phyloP scores from a whole-genome alignment of 352 stramenopile species.

The Phytophthora sp. region DNA sequence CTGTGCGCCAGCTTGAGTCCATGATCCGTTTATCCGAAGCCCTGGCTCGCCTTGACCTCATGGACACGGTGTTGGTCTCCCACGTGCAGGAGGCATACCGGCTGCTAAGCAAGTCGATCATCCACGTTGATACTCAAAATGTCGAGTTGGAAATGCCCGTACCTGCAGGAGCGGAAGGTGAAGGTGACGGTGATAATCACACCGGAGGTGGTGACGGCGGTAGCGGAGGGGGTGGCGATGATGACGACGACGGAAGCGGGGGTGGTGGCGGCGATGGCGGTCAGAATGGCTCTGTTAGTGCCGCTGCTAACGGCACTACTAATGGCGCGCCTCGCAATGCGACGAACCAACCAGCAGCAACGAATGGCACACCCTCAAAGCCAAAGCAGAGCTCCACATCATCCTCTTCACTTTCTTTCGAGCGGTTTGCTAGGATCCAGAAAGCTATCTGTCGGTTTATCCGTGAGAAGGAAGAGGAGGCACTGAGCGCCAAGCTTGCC shows the following conservation, averaged over 20 bases:
- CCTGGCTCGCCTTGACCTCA: constrained; percentile 95
- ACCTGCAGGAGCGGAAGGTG: constrained; percentile 31
- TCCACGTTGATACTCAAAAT: constrained; percentile 98
- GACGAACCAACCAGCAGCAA: neutral
- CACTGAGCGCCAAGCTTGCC: constrained; percentile 51
- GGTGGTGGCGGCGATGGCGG: neutral
- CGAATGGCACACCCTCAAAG: constrained; percentile 26
- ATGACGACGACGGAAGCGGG: constrained; percentile 6
- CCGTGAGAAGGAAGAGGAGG: constrained; percentile 79
- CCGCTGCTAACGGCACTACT: constrained; percentile 8
- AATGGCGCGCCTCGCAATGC: constrained; percentile 4
- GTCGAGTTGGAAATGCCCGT: constrained; percentile 91
- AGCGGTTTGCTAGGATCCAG: constrained; percentile 84
- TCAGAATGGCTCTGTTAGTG: constrained; percentile 21
- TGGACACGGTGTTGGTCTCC: constrained; percentile 87
- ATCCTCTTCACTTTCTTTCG: constrained; percentile 73
- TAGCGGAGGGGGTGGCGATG: neutral
- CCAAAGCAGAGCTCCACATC: constrained; percentile 27
- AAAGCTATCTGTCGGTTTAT: constrained; percentile 81
- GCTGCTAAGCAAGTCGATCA: constrained; percentile 98
- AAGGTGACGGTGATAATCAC: constrained; percentile 66
- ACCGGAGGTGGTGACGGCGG: constrained; percentile 16
- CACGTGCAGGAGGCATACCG: constrained; percentile 98
- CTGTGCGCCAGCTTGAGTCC: constrained; percentile 98
- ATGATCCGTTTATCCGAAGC: constrained; percentile 98